Evolutionary conservation across 305 asterid genomes (phyloP).

Genomic region (Monarda citriodora): DNA sequence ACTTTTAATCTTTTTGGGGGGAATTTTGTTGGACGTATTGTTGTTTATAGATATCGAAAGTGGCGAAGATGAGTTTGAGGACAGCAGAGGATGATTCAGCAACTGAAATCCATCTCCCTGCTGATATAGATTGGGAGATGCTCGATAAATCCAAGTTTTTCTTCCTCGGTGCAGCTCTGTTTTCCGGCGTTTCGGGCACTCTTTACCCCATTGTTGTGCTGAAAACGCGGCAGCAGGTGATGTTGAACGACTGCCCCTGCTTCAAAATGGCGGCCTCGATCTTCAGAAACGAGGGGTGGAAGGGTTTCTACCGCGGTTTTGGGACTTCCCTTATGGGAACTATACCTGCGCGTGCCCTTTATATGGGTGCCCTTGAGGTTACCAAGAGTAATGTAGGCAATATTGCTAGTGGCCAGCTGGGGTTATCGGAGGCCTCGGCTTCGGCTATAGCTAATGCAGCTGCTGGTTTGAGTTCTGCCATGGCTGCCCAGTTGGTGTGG

Average conservation of each 20-base stretch:
- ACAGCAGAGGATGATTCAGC: conserved; percentile 82
- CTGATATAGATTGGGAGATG: conserved; percentile 96
- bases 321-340: conserved; percentile 93
- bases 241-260: conserved; percentile 46
- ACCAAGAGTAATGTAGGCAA: conserved; percentile 83
- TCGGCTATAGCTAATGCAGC: conserved; percentile 85
- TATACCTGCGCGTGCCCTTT: conserved; percentile 92
- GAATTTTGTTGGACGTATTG: conserved; percentile 1
- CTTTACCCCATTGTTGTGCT: conserved; percentile 85
- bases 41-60: conserved; percentile 25
- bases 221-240: conserved; percentile 93
- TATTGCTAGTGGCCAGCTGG: conserved; percentile 46
- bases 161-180: conserved; percentile 91
- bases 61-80: conserved; percentile 89
- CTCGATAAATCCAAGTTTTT: conserved; percentile 94
- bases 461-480: conserved; percentile 91
- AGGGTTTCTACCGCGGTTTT: conserved; percentile 89
- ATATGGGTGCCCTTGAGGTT: conserved; percentile 96
- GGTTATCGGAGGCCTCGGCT: conserved; percentile 73
- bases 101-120: conserved; percentile 82
- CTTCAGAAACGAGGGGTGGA: conserved; percentile 52
- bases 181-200: conserved; percentile 84
- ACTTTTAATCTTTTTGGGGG: background rate
- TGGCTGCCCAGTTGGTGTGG: conserved; percentile 98
- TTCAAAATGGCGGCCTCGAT: conserved; percentile 74